Percentiles rank a stretch among this genome's conserved stretches.
phyloP scores from a whole-genome alignment of 139 green algal species.

The Chlamydomonas incerta region DNA sequence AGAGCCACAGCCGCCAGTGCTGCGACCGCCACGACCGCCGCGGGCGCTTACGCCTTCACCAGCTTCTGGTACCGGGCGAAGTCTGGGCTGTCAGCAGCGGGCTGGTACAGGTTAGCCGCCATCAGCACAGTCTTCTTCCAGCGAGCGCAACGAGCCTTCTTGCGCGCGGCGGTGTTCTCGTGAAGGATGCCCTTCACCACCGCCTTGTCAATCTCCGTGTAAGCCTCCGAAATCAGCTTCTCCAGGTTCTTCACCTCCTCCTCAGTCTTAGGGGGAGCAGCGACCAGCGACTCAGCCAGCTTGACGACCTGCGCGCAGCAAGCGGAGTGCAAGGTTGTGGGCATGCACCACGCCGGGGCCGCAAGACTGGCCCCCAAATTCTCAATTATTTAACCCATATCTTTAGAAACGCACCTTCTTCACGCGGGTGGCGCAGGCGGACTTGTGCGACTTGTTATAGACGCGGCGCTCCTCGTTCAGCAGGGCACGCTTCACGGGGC shows the following conservation, averaged over 20 bases:
- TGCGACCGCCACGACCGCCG: neutral
- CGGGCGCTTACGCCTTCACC: neutral
- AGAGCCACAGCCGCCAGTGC: no score
- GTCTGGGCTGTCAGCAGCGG: slow-evolving; percentile 36
- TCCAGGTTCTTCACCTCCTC: slow-evolving; percentile 77
- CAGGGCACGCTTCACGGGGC: slow-evolving; percentile 62
- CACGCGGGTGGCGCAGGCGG: slow-evolving; percentile 83
- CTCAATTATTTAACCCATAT: neutral
- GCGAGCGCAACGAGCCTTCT: slow-evolving; percentile 83
- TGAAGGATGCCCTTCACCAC: slow-evolving; percentile 88
- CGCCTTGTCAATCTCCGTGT: slow-evolving; percentile 87
- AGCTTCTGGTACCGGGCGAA: slow-evolving; percentile 21
- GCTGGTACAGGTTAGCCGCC: slow-evolving; percentile 44
- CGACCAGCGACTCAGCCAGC: slow-evolving; percentile 49
- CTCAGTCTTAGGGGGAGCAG: slow-evolving; percentile 50
- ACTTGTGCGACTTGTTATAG: slow-evolving; percentile 88
- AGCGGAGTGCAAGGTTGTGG: neutral
- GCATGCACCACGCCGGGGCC: neutral
- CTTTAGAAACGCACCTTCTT: slow-evolving; percentile 80
- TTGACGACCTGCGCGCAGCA: slow-evolving; percentile 68
- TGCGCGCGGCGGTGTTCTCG: slow-evolving; percentile 84
- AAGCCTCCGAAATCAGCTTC: slow-evolving; percentile 83
- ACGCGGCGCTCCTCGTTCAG: slow-evolving; percentile 72
- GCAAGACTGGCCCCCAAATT: no score
- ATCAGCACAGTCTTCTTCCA: slow-evolving; percentile 64